These are phyloP conservation scores for Arthromyces matolae DNA, from an alignment of 768 basidiomycete species.

Conservation along the genomic window DNA sequence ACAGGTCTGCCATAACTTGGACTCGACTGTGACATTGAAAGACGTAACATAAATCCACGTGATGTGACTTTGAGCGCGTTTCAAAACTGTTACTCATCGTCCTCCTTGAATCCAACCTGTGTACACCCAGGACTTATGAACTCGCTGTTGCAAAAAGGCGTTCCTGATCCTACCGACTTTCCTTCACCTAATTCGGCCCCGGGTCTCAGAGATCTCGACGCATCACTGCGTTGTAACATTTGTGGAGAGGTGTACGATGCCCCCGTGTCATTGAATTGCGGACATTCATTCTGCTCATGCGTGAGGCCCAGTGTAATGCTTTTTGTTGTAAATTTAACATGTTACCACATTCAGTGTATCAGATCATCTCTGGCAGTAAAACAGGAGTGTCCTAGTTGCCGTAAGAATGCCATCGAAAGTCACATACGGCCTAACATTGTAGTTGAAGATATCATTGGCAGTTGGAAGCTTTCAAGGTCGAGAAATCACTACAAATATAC, in stretches of 20 bases:
- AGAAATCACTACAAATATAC: conserved; percentile 4
- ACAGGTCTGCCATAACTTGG: no score
- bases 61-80: conserved; percentile 3
- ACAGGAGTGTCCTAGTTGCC: conserved; percentile 71
- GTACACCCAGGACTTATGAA: conserved; percentile 26
- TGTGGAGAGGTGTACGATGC: conserved; percentile 72
- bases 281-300: conserved; percentile 79
- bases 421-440: conserved; percentile 64
- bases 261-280: conserved; percentile 71
- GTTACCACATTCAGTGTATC: conserved; percentile 53
- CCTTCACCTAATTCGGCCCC: conserved; percentile 39
- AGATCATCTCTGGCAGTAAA: conserved; percentile 53
- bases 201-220: conserved; percentile 61
- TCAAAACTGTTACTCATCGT: not conserved
- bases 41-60: no score
- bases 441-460: conserved; percentile 65
- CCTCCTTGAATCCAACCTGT: not conserved
- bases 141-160: conserved; percentile 26
- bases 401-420: conserved; percentile 53
- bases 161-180: conserved; percentile 72
- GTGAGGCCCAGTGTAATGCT: conserved; percentile 41
- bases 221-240: conserved; percentile 67
- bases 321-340: conserved; percentile 4
- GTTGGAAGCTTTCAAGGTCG: conserved; percentile 74
- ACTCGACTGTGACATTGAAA: no score